Conservation (phyloP, 257 asterid genomes). For the Oldenlandia corymbosa region DNA sequence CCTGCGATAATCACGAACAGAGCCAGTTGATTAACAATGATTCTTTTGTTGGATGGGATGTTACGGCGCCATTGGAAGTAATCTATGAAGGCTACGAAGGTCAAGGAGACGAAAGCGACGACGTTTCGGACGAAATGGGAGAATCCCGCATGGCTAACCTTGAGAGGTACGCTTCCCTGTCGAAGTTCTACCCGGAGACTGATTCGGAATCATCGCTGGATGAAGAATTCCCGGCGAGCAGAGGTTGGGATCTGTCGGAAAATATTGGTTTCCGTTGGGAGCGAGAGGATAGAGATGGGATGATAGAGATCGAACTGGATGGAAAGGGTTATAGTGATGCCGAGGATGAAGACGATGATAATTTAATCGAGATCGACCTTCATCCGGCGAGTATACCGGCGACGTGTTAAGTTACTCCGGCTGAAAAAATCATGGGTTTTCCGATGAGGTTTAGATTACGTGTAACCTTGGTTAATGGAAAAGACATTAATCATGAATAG, state of each 20-base stretch:
- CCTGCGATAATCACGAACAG: constrained; percentile 1
- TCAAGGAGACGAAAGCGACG: constrained; percentile 38
- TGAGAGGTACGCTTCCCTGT: constrained; percentile 58
- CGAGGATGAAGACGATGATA: constrained; percentile 88
- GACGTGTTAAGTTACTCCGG: constrained; percentile 20
- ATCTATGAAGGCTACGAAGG: constrained; percentile 70
- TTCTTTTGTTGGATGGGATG: constrained; percentile 72
- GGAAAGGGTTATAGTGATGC: constrained; percentile 37
- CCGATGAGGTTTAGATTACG: constrained; percentile 22
- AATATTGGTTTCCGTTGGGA: constrained; percentile 47
- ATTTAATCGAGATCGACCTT: constrained; percentile 75
- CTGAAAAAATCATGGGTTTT: constrained; percentile 16
- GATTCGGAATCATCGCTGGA: constrained; percentile 63
- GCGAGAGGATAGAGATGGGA: constrained; percentile 55
- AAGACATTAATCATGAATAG: background rate
- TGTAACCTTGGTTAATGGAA: constrained; percentile 23
- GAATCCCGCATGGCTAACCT: constrained; percentile 36
- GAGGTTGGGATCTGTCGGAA: constrained; percentile 43
- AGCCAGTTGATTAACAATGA: constrained; percentile 14
- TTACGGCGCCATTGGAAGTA: constrained; percentile 87
- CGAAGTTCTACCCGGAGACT: constrained; percentile 76
- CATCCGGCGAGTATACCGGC: constrained; percentile 32
- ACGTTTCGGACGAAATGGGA: constrained; percentile 30
- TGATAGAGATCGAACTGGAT: constrained; percentile 70
- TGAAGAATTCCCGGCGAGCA: constrained; percentile 32